Evolutionary conservation across 352 stramenopile species (phyloP), one percentile per base, ranked within the genome.

Genomic region (Globisporangium heterothallicum): DNA sequence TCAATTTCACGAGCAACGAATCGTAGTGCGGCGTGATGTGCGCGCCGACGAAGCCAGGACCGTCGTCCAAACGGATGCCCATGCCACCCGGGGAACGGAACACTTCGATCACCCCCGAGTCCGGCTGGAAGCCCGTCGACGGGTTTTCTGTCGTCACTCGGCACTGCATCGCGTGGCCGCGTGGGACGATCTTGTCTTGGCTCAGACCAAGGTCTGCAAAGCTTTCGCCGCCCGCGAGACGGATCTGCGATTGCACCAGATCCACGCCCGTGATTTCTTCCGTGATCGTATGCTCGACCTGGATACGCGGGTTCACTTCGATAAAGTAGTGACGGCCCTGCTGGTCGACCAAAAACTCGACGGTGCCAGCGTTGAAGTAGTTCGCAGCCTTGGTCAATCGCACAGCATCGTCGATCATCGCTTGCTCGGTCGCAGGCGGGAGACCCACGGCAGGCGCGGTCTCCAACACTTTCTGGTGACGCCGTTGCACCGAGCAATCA

Each of bases 311-410:
- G 72, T 99, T 99, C 56, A 99, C 94, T 81, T 99, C 97, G 55
- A 98, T 98, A 65, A 99, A 99, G 78, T 97, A 97, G 74, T 96
- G 84, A 32, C 78, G 74, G 18, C 75, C 64, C 63, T 86, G 40
- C 63, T 98, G 84, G 68, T 99, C 96, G 47, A 99, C 82, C 2
- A 99, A 76, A 63, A 99, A 99, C 78, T 99, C 97, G 22, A 99
- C 95, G 8, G 96, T 99, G 52, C 96, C 96, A 12, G 97, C 96
- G 70, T 97, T 98, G 25, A 94, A 68, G 71, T 99, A 99, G 43
- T 97, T 94, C 29, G 90, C 90, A 14, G 86, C 83, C 49, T 76
- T 82, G 8, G 94, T 90, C 36, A 99, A 83, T 13, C 78, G 74
- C 46, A 97, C 76, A 2, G 96, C 92, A 67, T 98, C 86, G 24